Evolutionary conservation across 129 eudicot genomes (phyloP).

Genomic region (Silybum marianum): DNA sequence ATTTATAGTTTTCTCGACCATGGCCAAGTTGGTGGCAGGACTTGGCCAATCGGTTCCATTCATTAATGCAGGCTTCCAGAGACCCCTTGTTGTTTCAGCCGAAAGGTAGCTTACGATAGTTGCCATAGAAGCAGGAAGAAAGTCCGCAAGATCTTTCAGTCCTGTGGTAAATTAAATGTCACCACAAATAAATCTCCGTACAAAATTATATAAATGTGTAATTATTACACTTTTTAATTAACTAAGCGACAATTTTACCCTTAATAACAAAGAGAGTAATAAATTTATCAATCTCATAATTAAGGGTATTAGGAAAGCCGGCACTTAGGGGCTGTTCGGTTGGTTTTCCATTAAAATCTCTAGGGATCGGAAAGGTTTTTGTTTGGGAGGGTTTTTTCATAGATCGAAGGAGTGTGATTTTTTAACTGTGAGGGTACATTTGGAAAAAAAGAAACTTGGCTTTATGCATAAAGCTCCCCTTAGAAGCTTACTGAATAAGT

Average conservation of each 20-base stretch:
- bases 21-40: constrained; percentile 88
- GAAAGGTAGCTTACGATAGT: constrained; percentile 89
- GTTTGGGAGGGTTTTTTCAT: no score
- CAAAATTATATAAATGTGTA: not conserved
- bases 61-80: constrained; percentile 98
- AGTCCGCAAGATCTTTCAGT: constrained; percentile 93
- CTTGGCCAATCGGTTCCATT: constrained; percentile 99
- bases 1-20: constrained; percentile 77
- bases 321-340: not conserved
- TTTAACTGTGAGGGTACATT: no score
- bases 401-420: no score
- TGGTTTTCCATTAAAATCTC: no score
- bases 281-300: no score
- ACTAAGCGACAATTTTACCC: not conserved
- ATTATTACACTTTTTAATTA: not conserved
- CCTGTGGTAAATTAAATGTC: constrained; percentile 56
- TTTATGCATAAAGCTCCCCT: no score
- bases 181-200: not conserved
- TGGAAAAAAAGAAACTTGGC: no score
- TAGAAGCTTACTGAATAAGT: no score
- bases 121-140: constrained; percentile 93
- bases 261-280: not conserved
- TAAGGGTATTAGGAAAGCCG: no score
- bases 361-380: no score
- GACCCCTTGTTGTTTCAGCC: constrained; percentile 94